Percentiles rank a stretch among this genome's conserved stretches.
phyloP scores from a whole-genome alignment of 495 filamentous ascomycete genomes.

The Hypoxylon cercidicola region DNA sequence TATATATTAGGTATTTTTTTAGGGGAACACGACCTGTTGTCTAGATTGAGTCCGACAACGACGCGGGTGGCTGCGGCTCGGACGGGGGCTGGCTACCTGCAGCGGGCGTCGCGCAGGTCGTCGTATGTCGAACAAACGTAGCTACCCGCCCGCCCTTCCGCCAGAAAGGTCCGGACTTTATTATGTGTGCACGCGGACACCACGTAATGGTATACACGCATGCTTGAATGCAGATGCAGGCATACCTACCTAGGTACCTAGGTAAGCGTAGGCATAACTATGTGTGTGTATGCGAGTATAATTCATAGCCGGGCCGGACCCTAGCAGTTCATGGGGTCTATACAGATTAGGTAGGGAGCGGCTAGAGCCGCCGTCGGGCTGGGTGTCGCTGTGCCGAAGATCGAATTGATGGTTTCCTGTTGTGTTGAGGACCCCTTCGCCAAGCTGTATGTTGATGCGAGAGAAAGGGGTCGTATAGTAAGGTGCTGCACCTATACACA shows the following conservation, averaged over 20 bases:
- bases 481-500: too few species aligned
- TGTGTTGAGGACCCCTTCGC: too few species aligned
- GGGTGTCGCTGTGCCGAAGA: neutral
- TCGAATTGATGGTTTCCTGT: neutral
- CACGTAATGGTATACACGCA: neutral
- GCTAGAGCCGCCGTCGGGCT: neutral
- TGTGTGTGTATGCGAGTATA: too few species aligned
- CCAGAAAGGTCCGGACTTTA: constrained; percentile 7
- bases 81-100: constrained; percentile 25
- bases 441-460: neutral
- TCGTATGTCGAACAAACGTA: neutral
- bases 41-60: constrained; percentile 11
- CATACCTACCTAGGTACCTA: too few species aligned
- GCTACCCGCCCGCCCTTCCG: constrained; percentile 13
- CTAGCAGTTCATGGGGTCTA: neutral
- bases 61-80: constrained; percentile 19
- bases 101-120: constrained; percentile 23
- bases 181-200: neutral
- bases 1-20: neutral
- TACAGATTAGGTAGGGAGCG: neutral
- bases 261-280: too few species aligned
- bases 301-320: neutral
- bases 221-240: neutral
- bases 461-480: too few species aligned
- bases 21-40: constrained; percentile 2